Percentiles rank a stretch among this genome's conserved stretches.
Conservation (phyloP, 1,284 basidiomycete genomes). For the Sanghuangporus sanghuang region DNA sequence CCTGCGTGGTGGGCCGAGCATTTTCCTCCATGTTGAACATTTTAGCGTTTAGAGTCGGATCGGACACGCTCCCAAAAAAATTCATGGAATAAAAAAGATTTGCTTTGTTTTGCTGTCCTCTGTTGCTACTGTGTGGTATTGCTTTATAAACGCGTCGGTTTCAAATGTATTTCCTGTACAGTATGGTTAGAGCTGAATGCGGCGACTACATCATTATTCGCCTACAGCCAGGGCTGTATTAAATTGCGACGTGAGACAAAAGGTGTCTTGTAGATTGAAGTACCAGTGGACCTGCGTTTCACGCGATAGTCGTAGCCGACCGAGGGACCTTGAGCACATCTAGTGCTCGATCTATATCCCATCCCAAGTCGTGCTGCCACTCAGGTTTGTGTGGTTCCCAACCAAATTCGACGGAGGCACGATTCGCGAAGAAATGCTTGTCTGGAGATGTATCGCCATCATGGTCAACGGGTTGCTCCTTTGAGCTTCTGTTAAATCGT, state of each 20-base stretch:
- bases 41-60: conserved; percentile 5
- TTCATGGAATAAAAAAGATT: neutral
- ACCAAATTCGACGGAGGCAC: neutral
- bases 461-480: neutral
- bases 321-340: neutral
- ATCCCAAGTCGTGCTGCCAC: conserved; percentile 1
- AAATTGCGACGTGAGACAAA: no score
- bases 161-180: no score
- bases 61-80: neutral
- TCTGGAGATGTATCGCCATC: neutral
- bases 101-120: neutral
- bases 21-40: conserved; percentile 12
- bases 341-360: conserved; percentile 1
- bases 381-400: neutral
- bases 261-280: no score
- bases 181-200: no score
- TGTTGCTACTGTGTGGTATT: neutral
- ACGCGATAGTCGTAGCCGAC: neutral
- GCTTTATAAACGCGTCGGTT: no score
- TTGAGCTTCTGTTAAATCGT: neutral
- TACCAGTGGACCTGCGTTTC: no score
- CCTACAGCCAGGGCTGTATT: no score
- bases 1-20: conserved; percentile 9
- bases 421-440: neutral
- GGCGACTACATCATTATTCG: no score